Conservation (phyloP, 2,329 filamentous ascomycete genomes). For the Penicillium verrucosum region DNA sequence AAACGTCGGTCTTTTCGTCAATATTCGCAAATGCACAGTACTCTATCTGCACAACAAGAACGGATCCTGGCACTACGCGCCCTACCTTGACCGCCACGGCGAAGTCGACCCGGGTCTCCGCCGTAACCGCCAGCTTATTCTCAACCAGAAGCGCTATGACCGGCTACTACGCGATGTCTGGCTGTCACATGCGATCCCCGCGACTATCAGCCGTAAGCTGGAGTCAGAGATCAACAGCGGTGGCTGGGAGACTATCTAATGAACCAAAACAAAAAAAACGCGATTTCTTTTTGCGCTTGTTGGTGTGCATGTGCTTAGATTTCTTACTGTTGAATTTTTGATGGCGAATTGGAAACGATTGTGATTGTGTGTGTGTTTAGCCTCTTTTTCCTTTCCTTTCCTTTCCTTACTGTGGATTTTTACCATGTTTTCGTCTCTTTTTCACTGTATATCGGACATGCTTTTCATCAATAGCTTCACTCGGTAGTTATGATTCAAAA, state of each 20-base stretch:
- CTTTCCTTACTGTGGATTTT: neutral
- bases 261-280: constrained; percentile 11
- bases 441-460: constrained; percentile 3
- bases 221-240: constrained; percentile 97
- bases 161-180: constrained; percentile 80
- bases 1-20: constrained; percentile 90
- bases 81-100: constrained; percentile 93
- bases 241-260: constrained; percentile 75
- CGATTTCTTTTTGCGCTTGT: neutral
- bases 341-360: neutral
- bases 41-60: constrained; percentile 79
- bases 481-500: neutral
- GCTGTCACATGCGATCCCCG: constrained; percentile 81
- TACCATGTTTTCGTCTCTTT: neutral
- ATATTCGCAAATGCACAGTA: constrained; percentile 92
- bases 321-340: neutral
- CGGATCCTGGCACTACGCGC: constrained; percentile 81
- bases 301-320: constrained; percentile 4
- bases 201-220: constrained; percentile 81
- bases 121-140: constrained; percentile 80
- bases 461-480: neutral
- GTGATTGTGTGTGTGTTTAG: neutral
- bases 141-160: constrained; percentile 94
- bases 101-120: constrained; percentile 90
- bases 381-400: neutral